Evolutionary conservation across 2,329 filamentous ascomycete species (phyloP), one percentile per base, ranked within the genome.

Genomic region (Westerdykella aurantiaca): DNA sequence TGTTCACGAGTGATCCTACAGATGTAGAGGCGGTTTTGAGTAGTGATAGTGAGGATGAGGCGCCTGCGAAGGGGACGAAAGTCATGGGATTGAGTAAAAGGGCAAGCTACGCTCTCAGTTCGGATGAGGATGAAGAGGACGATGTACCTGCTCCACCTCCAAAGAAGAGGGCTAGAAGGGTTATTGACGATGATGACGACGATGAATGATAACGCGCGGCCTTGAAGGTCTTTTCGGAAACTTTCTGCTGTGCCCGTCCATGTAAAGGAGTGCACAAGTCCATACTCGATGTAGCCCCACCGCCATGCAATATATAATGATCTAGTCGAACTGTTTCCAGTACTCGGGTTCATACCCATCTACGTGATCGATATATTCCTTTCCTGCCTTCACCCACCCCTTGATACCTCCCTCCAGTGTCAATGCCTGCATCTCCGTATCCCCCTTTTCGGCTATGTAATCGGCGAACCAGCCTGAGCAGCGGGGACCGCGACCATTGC

Each of bases 401-500:
- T 72, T 72, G 44, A 72, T 64, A 13, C 70, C 70, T 13, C 68
- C 69, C 44, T 63, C 67, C 14, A 73, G 54, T 7, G 69, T 70
- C 49, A 70, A 53, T 2, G 70, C 66, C 40, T 68, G 61, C 48
- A 73, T 67, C 11, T 69, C 52, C 29, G 56, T 51, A 41, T 72
- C 68, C 9, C 58, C 58, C 34, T 54, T 55, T 21, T 65, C 61
- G 6, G 50, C 46, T 16, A 66, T 53, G 43, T 61, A 63, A 42
- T 66, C 63, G 37, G 63, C 62, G 46, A 66, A 67, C 62, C 64
- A 67, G 35, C 48, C 61, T 14, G 63, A 61, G 44, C 63, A 66
- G 16, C 63, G 59, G 31, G 61, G 56, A 10, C 64, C 64, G 49
- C 64, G 52, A 12, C 64, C 64, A 34, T 52, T 61, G 10, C 56